Percentiles rank a stretch among this genome's conserved stretches.
These are phyloP conservation scores for Urtica urens DNA, from an alignment of 306 rosid genomes.

Conservation along the genomic window DNA sequence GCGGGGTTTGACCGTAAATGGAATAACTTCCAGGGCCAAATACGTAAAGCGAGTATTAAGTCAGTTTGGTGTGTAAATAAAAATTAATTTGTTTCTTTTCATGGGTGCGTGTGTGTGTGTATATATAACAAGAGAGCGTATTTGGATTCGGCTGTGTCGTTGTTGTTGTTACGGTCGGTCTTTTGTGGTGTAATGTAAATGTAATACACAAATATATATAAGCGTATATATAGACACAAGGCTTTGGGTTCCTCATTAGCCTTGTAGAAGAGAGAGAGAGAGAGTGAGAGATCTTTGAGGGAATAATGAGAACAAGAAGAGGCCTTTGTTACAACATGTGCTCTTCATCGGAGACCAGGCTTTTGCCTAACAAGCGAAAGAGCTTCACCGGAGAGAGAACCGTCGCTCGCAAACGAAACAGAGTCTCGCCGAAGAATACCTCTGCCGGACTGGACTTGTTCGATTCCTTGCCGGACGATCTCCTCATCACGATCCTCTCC, in stretches of 20 bases:
- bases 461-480: slow-evolving; percentile 67
- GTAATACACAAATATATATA: not conserved
- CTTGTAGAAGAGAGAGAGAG: slow-evolving; percentile 8
- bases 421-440: slow-evolving; percentile 9
- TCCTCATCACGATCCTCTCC: slow-evolving; percentile 48
- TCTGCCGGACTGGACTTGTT: slow-evolving; percentile 29
- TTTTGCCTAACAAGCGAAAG: slow-evolving; percentile 28
- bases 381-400: slow-evolving; percentile 15
- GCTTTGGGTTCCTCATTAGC: slow-evolving; percentile 8
- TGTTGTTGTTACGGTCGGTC: slow-evolving; percentile 29
- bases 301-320: slow-evolving; percentile 52
- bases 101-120: not conserved
- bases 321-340: slow-evolving; percentile 32
- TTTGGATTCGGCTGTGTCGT: slow-evolving; percentile 36
- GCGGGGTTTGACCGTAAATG: slow-evolving; percentile 39
- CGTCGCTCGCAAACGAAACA: slow-evolving; percentile 33
- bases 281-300: not conserved
- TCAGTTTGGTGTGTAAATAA: too few species aligned
- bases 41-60: slow-evolving; percentile 10
- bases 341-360: slow-evolving; percentile 13
- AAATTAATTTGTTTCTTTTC: not conserved
- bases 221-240: slow-evolving; percentile 14
- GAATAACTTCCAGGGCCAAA: slow-evolving; percentile 16
- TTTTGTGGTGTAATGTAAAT: too few species aligned
- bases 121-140: slow-evolving; percentile 3